A percentile compares a stretch with the other conserved stretches of the same genome.
phyloP scores from a whole-genome alignment of 2,329 filamentous ascomycete genomes.

The Chalaropsis thielavioides region DNA sequence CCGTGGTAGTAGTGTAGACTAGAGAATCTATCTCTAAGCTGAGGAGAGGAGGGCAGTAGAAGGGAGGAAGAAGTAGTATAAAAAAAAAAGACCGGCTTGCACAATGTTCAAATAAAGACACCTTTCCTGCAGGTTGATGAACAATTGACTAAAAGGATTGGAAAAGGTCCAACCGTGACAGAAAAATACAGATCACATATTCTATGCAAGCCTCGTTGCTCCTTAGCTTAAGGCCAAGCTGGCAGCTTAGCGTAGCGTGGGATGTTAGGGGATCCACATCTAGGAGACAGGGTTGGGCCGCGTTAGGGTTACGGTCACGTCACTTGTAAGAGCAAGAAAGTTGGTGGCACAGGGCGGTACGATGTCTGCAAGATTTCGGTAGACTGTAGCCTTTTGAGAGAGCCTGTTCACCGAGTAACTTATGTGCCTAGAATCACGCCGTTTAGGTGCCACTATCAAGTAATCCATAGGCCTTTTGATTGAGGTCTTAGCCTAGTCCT shows the following conservation, averaged over 20 bases:
- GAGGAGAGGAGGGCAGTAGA: constrained; percentile 3
- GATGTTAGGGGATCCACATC: background rate
- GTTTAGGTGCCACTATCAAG: background rate
- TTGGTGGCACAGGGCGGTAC: no score
- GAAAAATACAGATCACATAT: constrained; percentile 1
- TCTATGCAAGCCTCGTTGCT: background rate
- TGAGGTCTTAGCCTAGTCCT: background rate
- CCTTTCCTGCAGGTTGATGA: constrained; percentile 24
- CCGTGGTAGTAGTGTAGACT: background rate
- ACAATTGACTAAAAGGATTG: background rate
- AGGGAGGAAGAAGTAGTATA: background rate
- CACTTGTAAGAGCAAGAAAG: no score
- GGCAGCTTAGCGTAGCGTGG: background rate
- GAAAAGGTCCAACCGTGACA: background rate
- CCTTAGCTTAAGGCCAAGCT: constrained; percentile 12
- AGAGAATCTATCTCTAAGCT: constrained; percentile 22
- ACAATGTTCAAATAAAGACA: constrained; percentile 23
- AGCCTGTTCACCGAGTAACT: no score
- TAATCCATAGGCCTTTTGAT: background rate
- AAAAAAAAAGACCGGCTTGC: background rate
- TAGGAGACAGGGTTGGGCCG: background rate
- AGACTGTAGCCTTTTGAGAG: no score
- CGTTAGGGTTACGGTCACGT: no score
- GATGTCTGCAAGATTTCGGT: no score
- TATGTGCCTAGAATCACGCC: no score